A percentile compares a stretch with the other conserved stretches of the same genome.
Evolutionary conservation across 768 basidiomycete genomes (phyloP).

Genomic region (Boletus vermiculosoides): DNA sequence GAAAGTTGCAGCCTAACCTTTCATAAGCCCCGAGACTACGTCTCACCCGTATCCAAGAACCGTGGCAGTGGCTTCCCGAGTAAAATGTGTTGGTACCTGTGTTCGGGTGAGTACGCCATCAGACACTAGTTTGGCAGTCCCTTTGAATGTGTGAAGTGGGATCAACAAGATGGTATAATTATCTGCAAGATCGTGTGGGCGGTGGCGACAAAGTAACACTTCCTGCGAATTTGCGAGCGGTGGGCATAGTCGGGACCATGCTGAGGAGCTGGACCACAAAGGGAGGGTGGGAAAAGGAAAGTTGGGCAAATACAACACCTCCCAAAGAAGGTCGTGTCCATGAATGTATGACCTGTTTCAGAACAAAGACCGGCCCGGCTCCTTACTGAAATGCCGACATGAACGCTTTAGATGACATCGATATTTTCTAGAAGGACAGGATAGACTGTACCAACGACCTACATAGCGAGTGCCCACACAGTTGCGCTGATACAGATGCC

Average conservation of each 20-base stretch:
- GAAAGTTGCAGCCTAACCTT: too few species aligned
- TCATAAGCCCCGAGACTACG: background rate
- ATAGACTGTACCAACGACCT: background rate
- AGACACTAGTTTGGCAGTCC: conserved; percentile 5
- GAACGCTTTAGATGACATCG: background rate
- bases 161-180: background rate
- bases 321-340: conserved; percentile 6
- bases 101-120: background rate
- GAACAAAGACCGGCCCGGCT: background rate
- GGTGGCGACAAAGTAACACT: background rate
- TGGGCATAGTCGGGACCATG: background rate
- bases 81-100: background rate
- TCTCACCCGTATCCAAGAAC: background rate
- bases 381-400: background rate
- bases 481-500: conserved; percentile 16
- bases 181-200: background rate
- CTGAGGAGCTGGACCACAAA: background rate
- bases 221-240: background rate
- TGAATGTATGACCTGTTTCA: background rate
- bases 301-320: conserved; percentile 9
- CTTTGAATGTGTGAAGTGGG: background rate
- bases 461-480: conserved; percentile 28
- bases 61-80: background rate
- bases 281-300: conserved; percentile 8
- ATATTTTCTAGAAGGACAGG: background rate